Evolutionary conservation across 805 yeast genomes (phyloP).

Genomic region (Yarrowia osloensis): DNA sequence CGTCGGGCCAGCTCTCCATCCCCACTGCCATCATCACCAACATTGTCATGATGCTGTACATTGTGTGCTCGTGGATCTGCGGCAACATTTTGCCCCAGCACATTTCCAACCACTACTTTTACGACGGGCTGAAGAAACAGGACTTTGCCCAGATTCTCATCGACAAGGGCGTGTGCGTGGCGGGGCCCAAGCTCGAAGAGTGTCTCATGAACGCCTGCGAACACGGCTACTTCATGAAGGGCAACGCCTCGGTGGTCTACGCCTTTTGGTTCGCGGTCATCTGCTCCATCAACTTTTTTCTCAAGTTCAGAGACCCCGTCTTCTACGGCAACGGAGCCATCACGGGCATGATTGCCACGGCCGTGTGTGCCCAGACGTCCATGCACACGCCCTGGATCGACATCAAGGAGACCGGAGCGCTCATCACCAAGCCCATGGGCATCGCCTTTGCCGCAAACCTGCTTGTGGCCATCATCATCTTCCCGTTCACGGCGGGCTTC

Average conservation of each 20-base stretch:
- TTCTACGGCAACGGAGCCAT: constrained; percentile 37
- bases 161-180: constrained; percentile 4
- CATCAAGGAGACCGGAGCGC: constrained; percentile 34
- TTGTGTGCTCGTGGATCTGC: constrained; percentile 28
- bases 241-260: constrained; percentile 12
- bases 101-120: constrained; percentile 9
- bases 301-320: constrained; percentile 25
- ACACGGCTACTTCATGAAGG: constrained; percentile 13
- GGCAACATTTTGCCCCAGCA: constrained; percentile 10
- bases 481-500: constrained; percentile 39
- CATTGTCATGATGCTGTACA: constrained; percentile 7
- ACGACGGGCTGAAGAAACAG: constrained; percentile 31
- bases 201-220: constrained; percentile 6
- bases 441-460: constrained; percentile 37
- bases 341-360: constrained; percentile 36
- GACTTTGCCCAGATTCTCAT: constrained; percentile 28
- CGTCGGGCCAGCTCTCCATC: constrained; percentile 6
- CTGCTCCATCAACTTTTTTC: constrained; percentile 6
- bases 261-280: constrained; percentile 29
- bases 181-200: constrained; percentile 16
- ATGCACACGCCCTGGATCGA: constrained; percentile 35
- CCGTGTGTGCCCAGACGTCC: constrained; percentile 33
- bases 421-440: constrained; percentile 37
- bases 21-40: constrained; percentile 15
- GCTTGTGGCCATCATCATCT: constrained; percentile 35